Evolutionary conservation across 139 green algal genomes (phyloP), one percentile per base, ranked within the genome.

Genomic region (Coelastrella sp.): DNA sequence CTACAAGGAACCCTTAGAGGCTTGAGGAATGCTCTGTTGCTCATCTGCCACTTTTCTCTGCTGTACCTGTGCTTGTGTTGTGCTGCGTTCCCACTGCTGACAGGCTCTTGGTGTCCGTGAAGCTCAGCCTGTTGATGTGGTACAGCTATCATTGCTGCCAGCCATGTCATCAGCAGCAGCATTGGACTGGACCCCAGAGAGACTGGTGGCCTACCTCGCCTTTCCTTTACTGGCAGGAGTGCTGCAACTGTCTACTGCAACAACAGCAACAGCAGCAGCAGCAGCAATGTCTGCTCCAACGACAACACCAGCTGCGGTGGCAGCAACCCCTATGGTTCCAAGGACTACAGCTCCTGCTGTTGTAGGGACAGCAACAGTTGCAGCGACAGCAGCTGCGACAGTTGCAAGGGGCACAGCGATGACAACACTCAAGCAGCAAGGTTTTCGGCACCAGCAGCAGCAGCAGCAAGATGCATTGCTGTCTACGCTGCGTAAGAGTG

Each of bases 91-190:
- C 2, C 35, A 23, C 38, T 30, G 32, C 57, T n/a, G n/a, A 21
- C 85, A 90, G 86, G 86, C 87, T 37, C 84, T 92, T 23, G 89
- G 89, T 27, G 86, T 92, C 40, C 45, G 84, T 3, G 67, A 86
- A 8, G 60, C 89, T 2, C 51, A n/a, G 19, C 48, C 84, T 34
- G 2, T 43, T 5, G 86, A 92, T 66, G 62, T 92, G 30, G 60
- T 86, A 51, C 51, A 51, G 59, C 75, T 75, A 17, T 40, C 78
- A 21, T 19, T 86, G 53, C 57, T 88, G 60, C 87, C 76, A 25
- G 15, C 5, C 3, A 60, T 88, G 62, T 38, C 37, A n/a, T 62
- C 60, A 13, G 35, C 50, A 37, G 60, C 37, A 30, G 79, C 64
- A 30, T 15, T 75, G 38, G n/a, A 21, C 9, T 64, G 79, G 79